A percentile compares a stretch with the other conserved stretches of the same genome.
Evolutionary conservation across 2,329 filamentous ascomycete genomes (phyloP).

Genomic region (Aureobasidium sp.): DNA sequence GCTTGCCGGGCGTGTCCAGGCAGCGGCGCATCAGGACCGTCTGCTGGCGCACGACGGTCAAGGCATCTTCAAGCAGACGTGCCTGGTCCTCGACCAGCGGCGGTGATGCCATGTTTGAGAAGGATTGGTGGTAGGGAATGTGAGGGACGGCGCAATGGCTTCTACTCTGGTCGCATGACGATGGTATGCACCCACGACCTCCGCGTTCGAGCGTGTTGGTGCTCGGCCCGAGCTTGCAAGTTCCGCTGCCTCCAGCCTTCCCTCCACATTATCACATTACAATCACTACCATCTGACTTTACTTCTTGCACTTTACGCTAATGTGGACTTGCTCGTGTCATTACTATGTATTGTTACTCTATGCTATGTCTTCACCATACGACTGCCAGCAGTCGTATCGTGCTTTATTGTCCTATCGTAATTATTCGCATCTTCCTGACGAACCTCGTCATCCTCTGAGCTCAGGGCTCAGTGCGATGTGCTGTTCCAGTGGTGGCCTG

Average conservation of each 20-base stretch:
- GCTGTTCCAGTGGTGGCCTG: slow-evolving; percentile 3
- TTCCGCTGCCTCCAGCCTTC: not conserved
- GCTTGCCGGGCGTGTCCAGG: slow-evolving; percentile 91
- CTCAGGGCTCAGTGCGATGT: not conserved
- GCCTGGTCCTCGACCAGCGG: slow-evolving; percentile 53
- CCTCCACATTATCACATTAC: not conserved
- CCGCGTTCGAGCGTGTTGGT: not conserved
- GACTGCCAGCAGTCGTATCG: not conserved
- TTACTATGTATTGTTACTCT: slow-evolving; percentile 4
- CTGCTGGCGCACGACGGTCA: slow-evolving; percentile 94
- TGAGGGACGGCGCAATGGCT: slow-evolving; percentile 4
- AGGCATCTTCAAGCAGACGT: slow-evolving; percentile 91
- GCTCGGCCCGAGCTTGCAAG: not conserved
- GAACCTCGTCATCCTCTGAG: not conserved
- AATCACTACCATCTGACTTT: not conserved
- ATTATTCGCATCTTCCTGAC: not conserved
- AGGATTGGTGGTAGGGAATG: not conserved
- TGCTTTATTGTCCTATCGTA: not conserved
- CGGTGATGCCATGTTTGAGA: slow-evolving; percentile 35
- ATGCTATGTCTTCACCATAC: not conserved
- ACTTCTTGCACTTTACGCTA: not conserved
- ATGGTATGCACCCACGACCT: not conserved
- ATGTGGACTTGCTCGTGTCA: not conserved
- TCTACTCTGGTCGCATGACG: slow-evolving; percentile 7
- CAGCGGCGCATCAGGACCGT: slow-evolving; percentile 96